phyloP scores from a whole-genome alignment of 2,329 filamentous ascomycete species.

The Mollisia scopiformis region DNA sequence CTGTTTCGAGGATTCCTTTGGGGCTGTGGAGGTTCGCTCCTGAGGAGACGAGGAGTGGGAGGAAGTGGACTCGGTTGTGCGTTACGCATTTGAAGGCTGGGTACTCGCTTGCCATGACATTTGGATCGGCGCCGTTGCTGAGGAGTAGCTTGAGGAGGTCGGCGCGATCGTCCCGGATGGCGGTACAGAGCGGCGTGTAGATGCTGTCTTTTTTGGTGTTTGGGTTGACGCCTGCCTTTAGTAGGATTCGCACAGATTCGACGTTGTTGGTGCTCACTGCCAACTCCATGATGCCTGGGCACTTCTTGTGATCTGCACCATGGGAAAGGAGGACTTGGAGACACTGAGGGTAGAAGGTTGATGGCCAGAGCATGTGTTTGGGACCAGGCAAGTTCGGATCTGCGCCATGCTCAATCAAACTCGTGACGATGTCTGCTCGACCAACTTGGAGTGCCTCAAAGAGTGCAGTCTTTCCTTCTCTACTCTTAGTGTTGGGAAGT shows the following conservation, averaged over 20 bases:
- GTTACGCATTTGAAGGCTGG: slow-evolving; percentile 71
- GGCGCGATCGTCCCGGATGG: slow-evolving; percentile 66
- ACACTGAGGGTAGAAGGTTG: slow-evolving; percentile 60
- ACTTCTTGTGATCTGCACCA: slow-evolving; percentile 62
- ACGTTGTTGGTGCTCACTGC: slow-evolving; percentile 66
- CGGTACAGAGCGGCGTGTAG: slow-evolving; percentile 69
- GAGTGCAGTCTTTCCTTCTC: slow-evolving; percentile 63
- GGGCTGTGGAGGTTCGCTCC: slow-evolving; percentile 62
- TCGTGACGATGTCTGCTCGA: slow-evolving; percentile 58
- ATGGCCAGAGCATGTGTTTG: slow-evolving; percentile 70
- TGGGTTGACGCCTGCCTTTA: slow-evolving; percentile 61
- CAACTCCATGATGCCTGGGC: slow-evolving; percentile 66
- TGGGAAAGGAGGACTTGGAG: slow-evolving; percentile 60
- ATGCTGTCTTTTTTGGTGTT: slow-evolving; percentile 66
- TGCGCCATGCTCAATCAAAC: slow-evolving; percentile 60
- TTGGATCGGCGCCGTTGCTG: slow-evolving; percentile 52
- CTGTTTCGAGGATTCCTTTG: slow-evolving; percentile 68
- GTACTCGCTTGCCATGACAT: slow-evolving; percentile 62
- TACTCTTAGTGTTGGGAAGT: slow-evolving; percentile 61
- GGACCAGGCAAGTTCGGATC: slow-evolving; percentile 70
- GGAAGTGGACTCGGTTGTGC: slow-evolving; percentile 62
- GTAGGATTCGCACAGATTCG: slow-evolving; percentile 60
- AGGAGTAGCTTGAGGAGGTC: slow-evolving; percentile 65
- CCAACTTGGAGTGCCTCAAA: slow-evolving; percentile 62
- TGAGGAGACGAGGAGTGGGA: slow-evolving; percentile 61